Evolutionary conservation across 352 stramenopile species (phyloP).

Genomic region (Phytophthora citricola): DNA sequence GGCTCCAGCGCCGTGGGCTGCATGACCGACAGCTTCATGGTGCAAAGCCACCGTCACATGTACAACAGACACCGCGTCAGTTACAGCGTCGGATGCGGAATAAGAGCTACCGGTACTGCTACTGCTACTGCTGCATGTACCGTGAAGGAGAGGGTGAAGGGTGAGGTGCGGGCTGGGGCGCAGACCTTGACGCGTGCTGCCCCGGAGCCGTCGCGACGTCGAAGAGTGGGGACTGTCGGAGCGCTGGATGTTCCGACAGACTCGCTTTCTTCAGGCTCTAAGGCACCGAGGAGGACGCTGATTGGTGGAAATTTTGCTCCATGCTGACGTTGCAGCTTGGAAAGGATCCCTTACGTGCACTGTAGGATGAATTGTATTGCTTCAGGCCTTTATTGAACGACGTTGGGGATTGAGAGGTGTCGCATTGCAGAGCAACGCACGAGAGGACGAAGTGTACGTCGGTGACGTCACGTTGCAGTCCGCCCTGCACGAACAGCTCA

Average conservation of each 20-base stretch:
- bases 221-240: background rate
- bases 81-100: background rate
- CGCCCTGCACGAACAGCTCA: slow-evolving; percentile 2
- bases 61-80: slow-evolving; percentile 13
- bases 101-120: background rate
- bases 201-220: slow-evolving; percentile 27
- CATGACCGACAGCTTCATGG: slow-evolving; percentile 39
- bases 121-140: slow-evolving; percentile 4
- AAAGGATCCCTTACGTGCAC: slow-evolving; percentile 3
- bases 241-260: slow-evolving; percentile 6
- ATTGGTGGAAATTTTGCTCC: slow-evolving; percentile 29
- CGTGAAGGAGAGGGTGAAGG: slow-evolving; percentile 18
- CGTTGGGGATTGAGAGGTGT: background rate
- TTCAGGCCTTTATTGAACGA: background rate
- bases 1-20: slow-evolving; percentile 55
- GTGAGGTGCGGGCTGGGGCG: slow-evolving; percentile 11
- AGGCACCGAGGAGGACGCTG: background rate
- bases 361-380: background rate
- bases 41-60: slow-evolving; percentile 24
- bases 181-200: slow-evolving; percentile 13
- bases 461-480: slow-evolving; percentile 12
- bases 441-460: slow-evolving; percentile 5
- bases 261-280: slow-evolving; percentile 8
- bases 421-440: slow-evolving; percentile 3
- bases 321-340: slow-evolving; percentile 11